Base-by-base conservation (phyloP, 768 basidiomycete species). In the Asterophora lycoperdoides region DNA sequence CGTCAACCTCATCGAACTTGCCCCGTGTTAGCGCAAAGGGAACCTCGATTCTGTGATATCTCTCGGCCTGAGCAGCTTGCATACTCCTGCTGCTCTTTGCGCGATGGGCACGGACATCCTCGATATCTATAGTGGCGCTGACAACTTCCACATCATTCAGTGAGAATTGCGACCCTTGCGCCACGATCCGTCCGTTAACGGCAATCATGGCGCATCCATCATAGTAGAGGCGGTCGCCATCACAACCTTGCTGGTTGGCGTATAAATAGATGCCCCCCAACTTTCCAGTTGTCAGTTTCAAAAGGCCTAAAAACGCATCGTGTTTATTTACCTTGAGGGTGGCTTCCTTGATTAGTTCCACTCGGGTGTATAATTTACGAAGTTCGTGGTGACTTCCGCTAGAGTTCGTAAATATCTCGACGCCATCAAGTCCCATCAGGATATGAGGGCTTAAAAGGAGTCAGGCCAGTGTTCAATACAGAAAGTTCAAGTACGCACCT, bases 401-500 rank as follows among this genome's bases (percentile, higher is more conserved):
- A 1, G 96, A 98, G 68, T 99, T 99, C 8, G 95, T 97, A 64
- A 98, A 97, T 42, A 99, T 96, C 67, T 99, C 96, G 7, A 97
- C 95, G 5, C 96, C 96, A 60, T 99, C 95, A 8, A 99, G 79
- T 6, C 95, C 96, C 96, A 98, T 98, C 10, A 86, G 69, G 48
- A 97, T 95, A 63, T 99, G 96, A 4, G 96, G 96, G 53, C 96
- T 99, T 53, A 11, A 36, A 5, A 51, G 23, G 18, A n/a, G 37
- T 34, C 23, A 44, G 38, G 9, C 23, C 46, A 29, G 30, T 35
- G 13, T 17, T 40, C 26, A 26, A 28, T 1, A 26, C 28, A 18
- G 37, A 23, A 35, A 7, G 29, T 14, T 11, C 41, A 34, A 9
- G 59, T 23, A 78, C 81, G 78, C 46, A 94, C 95, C 93, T 95